These are phyloP conservation scores for Bipolaris bicolor DNA, from an alignment of 2,329 filamentous ascomycete species.

Conservation along the genomic window DNA sequence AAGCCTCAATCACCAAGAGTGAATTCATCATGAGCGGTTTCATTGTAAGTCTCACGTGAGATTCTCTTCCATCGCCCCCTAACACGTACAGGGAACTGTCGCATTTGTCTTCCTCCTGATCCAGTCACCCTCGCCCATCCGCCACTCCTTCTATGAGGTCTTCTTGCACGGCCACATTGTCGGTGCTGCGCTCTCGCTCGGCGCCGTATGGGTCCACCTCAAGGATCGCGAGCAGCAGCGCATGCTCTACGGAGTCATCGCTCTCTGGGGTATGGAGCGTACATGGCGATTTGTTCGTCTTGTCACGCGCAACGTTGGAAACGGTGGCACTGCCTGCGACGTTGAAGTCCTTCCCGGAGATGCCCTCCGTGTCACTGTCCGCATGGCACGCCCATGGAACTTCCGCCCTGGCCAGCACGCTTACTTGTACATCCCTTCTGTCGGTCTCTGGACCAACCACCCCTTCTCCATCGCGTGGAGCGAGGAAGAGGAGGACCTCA, in stretches of 20 bases:
- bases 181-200: slow-evolving; percentile 64
- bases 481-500: slow-evolving; percentile 62
- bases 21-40: slow-evolving; percentile 67
- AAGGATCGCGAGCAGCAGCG: slow-evolving; percentile 63
- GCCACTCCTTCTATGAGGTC: slow-evolving; percentile 80
- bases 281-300: slow-evolving; percentile 64
- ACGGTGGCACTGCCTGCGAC: slow-evolving; percentile 69
- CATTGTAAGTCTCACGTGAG: slow-evolving; percentile 60
- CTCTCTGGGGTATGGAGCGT: slow-evolving; percentile 72
- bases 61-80: slow-evolving; percentile 66
- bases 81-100: slow-evolving; percentile 59
- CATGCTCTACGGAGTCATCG: slow-evolving; percentile 66
- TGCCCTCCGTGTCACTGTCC: slow-evolving; percentile 74
- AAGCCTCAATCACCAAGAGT: slow-evolving; percentile 47
- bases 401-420: slow-evolving; percentile 79
- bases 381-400: slow-evolving; percentile 76
- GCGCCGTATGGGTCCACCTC: slow-evolving; percentile 71
- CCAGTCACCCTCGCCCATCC: slow-evolving; percentile 72
- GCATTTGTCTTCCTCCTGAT: slow-evolving; percentile 69
- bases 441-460: slow-evolving; percentile 77
- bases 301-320: slow-evolving; percentile 69
- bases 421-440: slow-evolving; percentile 76
- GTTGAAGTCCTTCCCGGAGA: slow-evolving; percentile 79
- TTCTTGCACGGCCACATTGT: slow-evolving; percentile 76
- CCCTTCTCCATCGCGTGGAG: slow-evolving; percentile 82